Conservation (phyloP, 805 yeast species). For the Ogataea henricii region DNA sequence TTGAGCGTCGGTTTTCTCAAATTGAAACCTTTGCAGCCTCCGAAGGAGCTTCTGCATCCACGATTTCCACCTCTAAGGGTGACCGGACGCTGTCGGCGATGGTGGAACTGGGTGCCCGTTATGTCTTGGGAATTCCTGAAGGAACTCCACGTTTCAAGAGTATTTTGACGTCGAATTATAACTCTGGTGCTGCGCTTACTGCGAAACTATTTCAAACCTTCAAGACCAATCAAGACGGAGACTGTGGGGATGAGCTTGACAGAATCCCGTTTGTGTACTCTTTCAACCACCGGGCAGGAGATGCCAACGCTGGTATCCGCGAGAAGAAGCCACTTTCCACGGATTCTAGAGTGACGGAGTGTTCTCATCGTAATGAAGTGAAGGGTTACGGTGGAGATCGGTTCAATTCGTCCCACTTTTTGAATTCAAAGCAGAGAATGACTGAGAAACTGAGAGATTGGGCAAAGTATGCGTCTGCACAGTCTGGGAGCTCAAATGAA, state of each 20-base stretch:
- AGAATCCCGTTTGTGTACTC: constrained; percentile 43
- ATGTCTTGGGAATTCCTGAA: constrained; percentile 49
- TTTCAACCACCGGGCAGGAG: constrained; percentile 88
- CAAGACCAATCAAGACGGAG: constrained; percentile 19
- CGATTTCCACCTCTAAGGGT: constrained; percentile 29
- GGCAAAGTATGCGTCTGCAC: constrained; percentile 47
- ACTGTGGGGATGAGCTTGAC: constrained; percentile 26
- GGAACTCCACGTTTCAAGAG: constrained; percentile 33
- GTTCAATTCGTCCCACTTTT: constrained; percentile 48
- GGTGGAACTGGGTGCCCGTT: constrained; percentile 75
- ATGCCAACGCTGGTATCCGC: constrained; percentile 79
- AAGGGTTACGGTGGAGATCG: constrained; percentile 75
- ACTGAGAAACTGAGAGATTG: constrained; percentile 56
- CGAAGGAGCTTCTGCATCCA: constrained; percentile 47
- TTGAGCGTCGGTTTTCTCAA: constrained; percentile 67
- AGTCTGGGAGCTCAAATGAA: constrained; percentile 34
- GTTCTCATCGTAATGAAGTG: constrained; percentile 70
- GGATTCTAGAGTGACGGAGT: constrained; percentile 76
- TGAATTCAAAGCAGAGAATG: constrained; percentile 53
- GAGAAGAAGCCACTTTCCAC: constrained; percentile 79
- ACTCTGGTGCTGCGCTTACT: constrained; percentile 23
- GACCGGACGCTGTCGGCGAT: constrained; percentile 56
- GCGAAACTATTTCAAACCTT: constrained; percentile 24
- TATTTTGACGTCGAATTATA: constrained; percentile 4
- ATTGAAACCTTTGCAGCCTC: constrained; percentile 49